A percentile compares a stretch with the other conserved stretches of the same genome.
Evolutionary conservation across 768 basidiomycete species (phyloP).

Genomic region (Tulasnella calospora): DNA sequence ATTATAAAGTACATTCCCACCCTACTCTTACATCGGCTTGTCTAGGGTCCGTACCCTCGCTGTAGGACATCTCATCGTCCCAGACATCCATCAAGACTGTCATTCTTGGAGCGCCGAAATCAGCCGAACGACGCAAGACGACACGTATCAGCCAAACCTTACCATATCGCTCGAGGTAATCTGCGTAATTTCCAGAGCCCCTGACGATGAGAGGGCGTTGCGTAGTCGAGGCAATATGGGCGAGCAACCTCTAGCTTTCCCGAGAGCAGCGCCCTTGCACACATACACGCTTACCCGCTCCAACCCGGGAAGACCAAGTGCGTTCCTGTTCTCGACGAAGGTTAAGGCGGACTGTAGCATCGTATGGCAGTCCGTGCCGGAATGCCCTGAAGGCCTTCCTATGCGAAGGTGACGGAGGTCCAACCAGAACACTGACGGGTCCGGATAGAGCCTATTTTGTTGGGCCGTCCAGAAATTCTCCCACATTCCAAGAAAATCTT

Average conservation of each 20-base stretch:
- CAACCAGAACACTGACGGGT: background rate
- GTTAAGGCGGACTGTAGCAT: background rate
- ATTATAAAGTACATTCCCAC: background rate
- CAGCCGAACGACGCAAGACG: background rate
- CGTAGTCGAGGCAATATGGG: background rate
- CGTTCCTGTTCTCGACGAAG: background rate
- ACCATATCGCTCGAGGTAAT: background rate
- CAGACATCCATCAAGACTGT: background rate
- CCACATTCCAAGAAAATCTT: background rate
- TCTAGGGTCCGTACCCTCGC: background rate
- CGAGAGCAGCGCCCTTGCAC: background rate
- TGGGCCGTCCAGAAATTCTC: background rate
- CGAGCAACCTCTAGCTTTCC: background rate
- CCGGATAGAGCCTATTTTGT: background rate
- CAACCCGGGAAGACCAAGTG: background rate
- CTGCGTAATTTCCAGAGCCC: background rate
- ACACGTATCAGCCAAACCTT: background rate
- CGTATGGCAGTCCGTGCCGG: background rate
- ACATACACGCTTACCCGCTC: background rate
- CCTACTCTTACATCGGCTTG: background rate
- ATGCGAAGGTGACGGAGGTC: background rate
- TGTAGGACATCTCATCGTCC: background rate
- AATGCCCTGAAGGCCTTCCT: background rate
- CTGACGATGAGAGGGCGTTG: background rate
- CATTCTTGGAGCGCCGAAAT: background rate